A percentile compares a stretch with the other conserved stretches of the same genome.
Evolutionary conservation across 805 yeast genomes (phyloP).

Genomic region (Lachancea meyersii): DNA sequence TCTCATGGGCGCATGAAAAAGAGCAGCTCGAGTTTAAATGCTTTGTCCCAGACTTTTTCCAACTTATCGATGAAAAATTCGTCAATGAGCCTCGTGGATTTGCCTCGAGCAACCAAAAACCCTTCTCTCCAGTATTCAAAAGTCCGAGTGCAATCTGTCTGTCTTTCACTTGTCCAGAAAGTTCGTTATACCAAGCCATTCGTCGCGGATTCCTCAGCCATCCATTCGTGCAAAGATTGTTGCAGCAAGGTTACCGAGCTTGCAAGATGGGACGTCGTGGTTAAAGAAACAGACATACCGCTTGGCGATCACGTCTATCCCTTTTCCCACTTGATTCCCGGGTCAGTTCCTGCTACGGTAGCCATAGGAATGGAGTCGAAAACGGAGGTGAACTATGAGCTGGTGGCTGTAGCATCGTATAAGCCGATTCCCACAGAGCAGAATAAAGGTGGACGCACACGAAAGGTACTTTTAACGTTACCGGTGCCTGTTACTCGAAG

Average conservation of each 20-base stretch:
- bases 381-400: slow-evolving; percentile 61
- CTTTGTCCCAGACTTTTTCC: slow-evolving; percentile 22
- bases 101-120: slow-evolving; percentile 9
- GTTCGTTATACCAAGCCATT: slow-evolving; percentile 63
- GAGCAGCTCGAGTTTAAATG: slow-evolving; percentile 12
- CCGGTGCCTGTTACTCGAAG: slow-evolving; percentile 75
- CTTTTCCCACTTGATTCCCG: slow-evolving; percentile 83
- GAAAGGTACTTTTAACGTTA: slow-evolving; percentile 41
- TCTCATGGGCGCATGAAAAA: slow-evolving; percentile 15
- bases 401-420: slow-evolving; percentile 54
- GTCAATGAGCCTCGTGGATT: slow-evolving; percentile 16
- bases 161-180: slow-evolving; percentile 66
- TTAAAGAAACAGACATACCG: slow-evolving; percentile 50
- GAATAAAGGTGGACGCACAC: slow-evolving; percentile 23
- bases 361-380: slow-evolving; percentile 46
- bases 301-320: slow-evolving; percentile 82
- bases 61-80: slow-evolving; percentile 17
- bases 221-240: slow-evolving; percentile 57
- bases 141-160: slow-evolving; percentile 50
- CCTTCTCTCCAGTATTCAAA: slow-evolving; percentile 10
- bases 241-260: slow-evolving; percentile 48
- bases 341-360: slow-evolving; percentile 75
- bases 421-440: slow-evolving; percentile 30
- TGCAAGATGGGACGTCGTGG: slow-evolving; percentile 84
- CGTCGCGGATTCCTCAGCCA: slow-evolving; percentile 43